Conservation (phyloP, 371 early-diverging fungal genomes). For the Mortierella sp. region DNA sequence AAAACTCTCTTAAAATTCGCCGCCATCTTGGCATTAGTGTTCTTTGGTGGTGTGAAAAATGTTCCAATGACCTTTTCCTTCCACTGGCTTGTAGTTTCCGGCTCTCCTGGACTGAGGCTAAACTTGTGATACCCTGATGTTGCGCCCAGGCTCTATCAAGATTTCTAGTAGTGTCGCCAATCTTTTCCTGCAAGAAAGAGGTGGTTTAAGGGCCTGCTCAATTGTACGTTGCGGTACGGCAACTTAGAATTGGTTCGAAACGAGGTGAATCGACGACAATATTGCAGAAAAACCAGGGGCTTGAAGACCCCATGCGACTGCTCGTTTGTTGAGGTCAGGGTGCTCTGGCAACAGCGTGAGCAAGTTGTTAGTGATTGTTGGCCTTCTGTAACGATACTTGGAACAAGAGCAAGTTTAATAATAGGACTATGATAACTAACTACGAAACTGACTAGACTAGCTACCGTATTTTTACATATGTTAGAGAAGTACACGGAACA, state of each 20-base stretch:
- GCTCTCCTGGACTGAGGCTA: neutral
- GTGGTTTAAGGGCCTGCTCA: neutral
- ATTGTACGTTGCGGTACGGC: neutral
- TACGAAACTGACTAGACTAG: too few species aligned
- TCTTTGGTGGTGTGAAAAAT: conserved; percentile 1
- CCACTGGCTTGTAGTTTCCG: neutral
- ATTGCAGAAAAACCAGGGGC: neutral
- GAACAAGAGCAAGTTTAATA: too few species aligned
- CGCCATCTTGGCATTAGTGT: neutral
- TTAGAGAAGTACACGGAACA: too few species aligned
- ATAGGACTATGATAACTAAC: too few species aligned
- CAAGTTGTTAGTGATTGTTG: too few species aligned
- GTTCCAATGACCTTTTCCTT: neutral
- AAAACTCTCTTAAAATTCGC: neutral
- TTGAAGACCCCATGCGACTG: neutral
- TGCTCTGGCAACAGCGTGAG: neutral
- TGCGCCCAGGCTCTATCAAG: conserved; percentile 1
- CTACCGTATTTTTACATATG: too few species aligned
- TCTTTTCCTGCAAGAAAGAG: neutral
- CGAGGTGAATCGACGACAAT: neutral
- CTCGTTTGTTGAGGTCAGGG: conserved; percentile 2
- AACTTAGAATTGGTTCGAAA: neutral
- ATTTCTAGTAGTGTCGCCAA: neutral
- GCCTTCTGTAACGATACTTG: too few species aligned
- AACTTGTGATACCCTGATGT: neutral